Evolutionary conservation across 495 filamentous ascomycete genomes (phyloP).

Genomic region (Barbatosphaeria neglecta): DNA sequence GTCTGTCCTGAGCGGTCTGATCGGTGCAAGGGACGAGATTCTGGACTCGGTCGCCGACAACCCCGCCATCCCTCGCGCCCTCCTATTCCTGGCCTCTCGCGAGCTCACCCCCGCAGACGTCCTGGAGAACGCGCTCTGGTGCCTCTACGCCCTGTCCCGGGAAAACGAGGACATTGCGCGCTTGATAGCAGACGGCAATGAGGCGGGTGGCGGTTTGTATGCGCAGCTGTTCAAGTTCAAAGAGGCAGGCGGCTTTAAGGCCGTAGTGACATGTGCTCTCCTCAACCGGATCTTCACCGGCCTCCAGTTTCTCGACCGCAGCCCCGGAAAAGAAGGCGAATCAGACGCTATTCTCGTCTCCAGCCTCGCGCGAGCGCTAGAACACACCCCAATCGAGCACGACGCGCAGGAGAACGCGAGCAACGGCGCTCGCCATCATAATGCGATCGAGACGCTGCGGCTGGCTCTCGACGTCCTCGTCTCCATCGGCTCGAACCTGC

Average conservation of each 20-base stretch:
- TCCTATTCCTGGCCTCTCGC: slow-evolving; percentile 34
- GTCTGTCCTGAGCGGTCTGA: slow-evolving; percentile 30
- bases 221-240: slow-evolving; percentile 24
- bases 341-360: slow-evolving; percentile 38
- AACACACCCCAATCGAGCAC: slow-evolving; percentile 19
- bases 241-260: slow-evolving; percentile 18
- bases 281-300: slow-evolving; percentile 40
- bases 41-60: slow-evolving; percentile 35
- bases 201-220: slow-evolving; percentile 27
- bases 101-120: slow-evolving; percentile 18
- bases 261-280: slow-evolving; percentile 37
- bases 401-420: slow-evolving; percentile 7
- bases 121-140: slow-evolving; percentile 34
- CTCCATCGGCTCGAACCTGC: slow-evolving; percentile 45
- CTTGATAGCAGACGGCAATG: slow-evolving; percentile 26
- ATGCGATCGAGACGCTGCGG: slow-evolving; percentile 26
- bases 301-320: slow-evolving; percentile 36
- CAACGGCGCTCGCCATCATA: slow-evolving; percentile 15
- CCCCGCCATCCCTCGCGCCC: slow-evolving; percentile 33
- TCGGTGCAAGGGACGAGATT: slow-evolving; percentile 42
- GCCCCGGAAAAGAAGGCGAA: slow-evolving; percentile 29
- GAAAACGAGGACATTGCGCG: slow-evolving; percentile 37
- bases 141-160: slow-evolving; percentile 42
- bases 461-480: slow-evolving; percentile 44
- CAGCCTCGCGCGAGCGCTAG: slow-evolving; percentile 16